Conservation (phyloP, 345 rosid species). For the Bruguiera sexangula region DNA sequence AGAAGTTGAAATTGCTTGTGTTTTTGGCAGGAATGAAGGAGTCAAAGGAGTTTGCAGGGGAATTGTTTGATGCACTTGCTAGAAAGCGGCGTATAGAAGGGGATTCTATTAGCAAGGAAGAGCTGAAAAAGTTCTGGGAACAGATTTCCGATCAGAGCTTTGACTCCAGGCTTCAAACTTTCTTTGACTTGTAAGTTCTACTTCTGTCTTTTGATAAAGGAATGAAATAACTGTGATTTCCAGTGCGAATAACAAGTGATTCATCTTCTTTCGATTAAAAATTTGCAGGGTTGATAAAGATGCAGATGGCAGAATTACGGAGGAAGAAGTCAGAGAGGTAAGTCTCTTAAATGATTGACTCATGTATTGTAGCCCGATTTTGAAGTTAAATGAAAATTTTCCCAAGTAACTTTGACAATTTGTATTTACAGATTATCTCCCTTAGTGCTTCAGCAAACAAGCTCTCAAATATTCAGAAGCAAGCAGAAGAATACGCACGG, state of each 20-base stretch:
- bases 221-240: too few species aligned
- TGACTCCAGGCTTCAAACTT: slow-evolving; percentile 69
- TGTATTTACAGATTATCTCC: slow-evolving; percentile 47
- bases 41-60: slow-evolving; percentile 66
- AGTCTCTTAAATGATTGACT: not conserved
- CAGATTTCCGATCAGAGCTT: slow-evolving; percentile 72
- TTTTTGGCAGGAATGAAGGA: slow-evolving; percentile 58
- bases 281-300: slow-evolving; percentile 79
- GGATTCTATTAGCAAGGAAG: slow-evolving; percentile 46
- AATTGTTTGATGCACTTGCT: slow-evolving; percentile 66
- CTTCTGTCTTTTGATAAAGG: not conserved
- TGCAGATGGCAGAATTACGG: slow-evolving; percentile 79
- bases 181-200: slow-evolving; percentile 59
- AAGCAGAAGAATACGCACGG: slow-evolving; percentile 76
- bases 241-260: too few species aligned
- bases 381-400: too few species aligned
- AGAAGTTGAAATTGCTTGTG: not conserved
- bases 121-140: slow-evolving; percentile 66
- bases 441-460: slow-evolving; percentile 84
- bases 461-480: slow-evolving; percentile 56
- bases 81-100: slow-evolving; percentile 48
- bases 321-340: slow-evolving; percentile 75
- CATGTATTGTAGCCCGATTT: too few species aligned
- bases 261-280: not conserved
- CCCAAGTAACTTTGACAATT: not conserved